These are phyloP conservation scores for Paramyrothecium sp. DNA, from an alignment of 2,329 filamentous ascomycete genomes.

Conservation along the genomic window DNA sequence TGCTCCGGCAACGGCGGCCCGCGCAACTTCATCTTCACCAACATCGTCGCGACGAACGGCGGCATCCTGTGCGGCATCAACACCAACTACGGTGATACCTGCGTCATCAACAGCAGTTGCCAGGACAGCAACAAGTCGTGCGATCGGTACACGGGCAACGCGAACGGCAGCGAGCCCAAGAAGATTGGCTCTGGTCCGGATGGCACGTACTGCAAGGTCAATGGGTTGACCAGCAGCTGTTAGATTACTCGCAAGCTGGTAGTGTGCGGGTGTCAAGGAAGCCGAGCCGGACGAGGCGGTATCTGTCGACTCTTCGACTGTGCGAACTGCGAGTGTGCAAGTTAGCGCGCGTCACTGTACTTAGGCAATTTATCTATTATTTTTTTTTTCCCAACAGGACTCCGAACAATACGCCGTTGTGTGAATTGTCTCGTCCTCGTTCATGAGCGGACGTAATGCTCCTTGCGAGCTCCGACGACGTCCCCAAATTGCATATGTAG, in stretches of 20 bases:
- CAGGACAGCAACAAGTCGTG: background rate
- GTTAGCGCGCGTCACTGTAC: too few species aligned
- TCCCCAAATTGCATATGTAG: too few species aligned
- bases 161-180: background rate
- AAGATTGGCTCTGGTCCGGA: slow-evolving; percentile 2
- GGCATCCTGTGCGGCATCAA: background rate
- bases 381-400: too few species aligned
- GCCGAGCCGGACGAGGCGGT: too few species aligned
- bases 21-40: background rate
- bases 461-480: too few species aligned
- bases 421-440: too few species aligned
- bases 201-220: slow-evolving; percentile 1
- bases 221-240: background rate
- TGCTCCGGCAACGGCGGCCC: slow-evolving; percentile 32
- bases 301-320: too few species aligned
- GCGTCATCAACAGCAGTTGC: background rate
- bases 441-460: too few species aligned
- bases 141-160: background rate
- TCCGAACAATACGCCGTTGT: too few species aligned
- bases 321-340: too few species aligned
- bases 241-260: background rate
- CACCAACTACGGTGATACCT: slow-evolving; percentile 2
- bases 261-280: too few species aligned
- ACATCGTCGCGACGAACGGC: background rate
- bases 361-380: too few species aligned